A percentile compares a stretch with the other conserved stretches of the same genome.
Evolutionary conservation across 2,329 filamentous ascomycete genomes (phyloP).

Genomic region (Pseudogymnoascus sp.): DNA sequence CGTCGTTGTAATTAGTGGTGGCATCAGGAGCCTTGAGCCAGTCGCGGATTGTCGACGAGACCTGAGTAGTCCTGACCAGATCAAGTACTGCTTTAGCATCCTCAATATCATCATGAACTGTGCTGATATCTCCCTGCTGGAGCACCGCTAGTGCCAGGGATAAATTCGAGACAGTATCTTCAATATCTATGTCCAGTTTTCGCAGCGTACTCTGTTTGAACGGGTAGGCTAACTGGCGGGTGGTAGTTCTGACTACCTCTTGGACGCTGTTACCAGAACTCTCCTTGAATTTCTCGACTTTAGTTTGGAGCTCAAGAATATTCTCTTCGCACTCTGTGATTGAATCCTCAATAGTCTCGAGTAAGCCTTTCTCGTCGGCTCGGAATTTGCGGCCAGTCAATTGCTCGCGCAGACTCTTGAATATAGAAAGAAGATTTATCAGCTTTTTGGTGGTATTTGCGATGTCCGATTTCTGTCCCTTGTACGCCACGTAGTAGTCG

Average conservation of each 20-base stretch:
- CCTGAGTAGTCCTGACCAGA: constrained; percentile 23
- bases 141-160: constrained; percentile 29
- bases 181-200: constrained; percentile 33
- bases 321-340: constrained; percentile 26
- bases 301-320: constrained; percentile 26
- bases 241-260: constrained; percentile 15
- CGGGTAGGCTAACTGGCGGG: constrained; percentile 25
- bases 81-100: constrained; percentile 25
- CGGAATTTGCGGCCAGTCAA: constrained; percentile 22
- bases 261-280: constrained; percentile 2
- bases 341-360: constrained; percentile 22
- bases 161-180: constrained; percentile 27
- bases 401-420: constrained; percentile 21
- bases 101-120: constrained; percentile 20
- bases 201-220: constrained; percentile 33
- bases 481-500: constrained; percentile 29
- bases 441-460: constrained; percentile 25
- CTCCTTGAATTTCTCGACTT: constrained; percentile 24
- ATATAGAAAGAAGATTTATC: constrained; percentile 20
- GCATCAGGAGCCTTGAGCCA: constrained; percentile 24
- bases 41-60: constrained; percentile 20
- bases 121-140: constrained; percentile 19
- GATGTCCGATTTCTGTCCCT: constrained; percentile 24
- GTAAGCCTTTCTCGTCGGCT: constrained; percentile 20
- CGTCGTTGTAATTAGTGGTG: constrained; percentile 18